phyloP scores from a whole-genome alignment of 495 filamentous ascomycete genomes.

The Friedmanniomyces endolithicus region DNA sequence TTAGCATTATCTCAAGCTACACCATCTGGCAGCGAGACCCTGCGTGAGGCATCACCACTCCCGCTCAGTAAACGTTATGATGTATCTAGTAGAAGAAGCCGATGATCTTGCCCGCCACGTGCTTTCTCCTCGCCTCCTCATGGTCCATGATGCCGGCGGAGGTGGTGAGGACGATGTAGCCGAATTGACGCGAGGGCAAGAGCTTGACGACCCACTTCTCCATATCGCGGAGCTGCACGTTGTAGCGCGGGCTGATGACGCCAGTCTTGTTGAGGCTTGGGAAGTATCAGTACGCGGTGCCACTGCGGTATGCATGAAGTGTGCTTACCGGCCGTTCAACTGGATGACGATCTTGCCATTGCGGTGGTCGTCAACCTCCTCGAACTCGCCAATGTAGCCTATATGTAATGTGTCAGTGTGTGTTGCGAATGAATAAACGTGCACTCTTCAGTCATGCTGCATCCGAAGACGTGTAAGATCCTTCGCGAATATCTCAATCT shows the following conservation, averaged over 20 bases:
- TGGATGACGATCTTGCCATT: slow-evolving; percentile 97
- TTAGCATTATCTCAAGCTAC: neutral
- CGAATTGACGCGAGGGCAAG: slow-evolving; percentile 97
- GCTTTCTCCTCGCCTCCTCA: slow-evolving; percentile 96
- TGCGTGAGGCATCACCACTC: neutral
- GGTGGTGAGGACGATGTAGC: slow-evolving; percentile 96
- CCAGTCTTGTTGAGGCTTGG: slow-evolving; percentile 90
- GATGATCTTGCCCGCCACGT: slow-evolving; percentile 90
- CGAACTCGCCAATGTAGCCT: slow-evolving; percentile 99
- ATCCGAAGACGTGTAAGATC: slow-evolving; percentile 93
- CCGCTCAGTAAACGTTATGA: neutral
- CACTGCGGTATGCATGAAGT: neutral
- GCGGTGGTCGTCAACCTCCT: slow-evolving; percentile 98
- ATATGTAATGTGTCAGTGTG: slow-evolving; percentile 40
- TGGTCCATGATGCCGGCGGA: slow-evolving; percentile 99
- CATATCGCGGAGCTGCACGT: slow-evolving; percentile 89
- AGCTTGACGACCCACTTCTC: slow-evolving; percentile 99
- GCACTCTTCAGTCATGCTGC: slow-evolving; percentile 48
- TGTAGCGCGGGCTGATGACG: slow-evolving; percentile 97
- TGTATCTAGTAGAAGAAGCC: slow-evolving; percentile 75
- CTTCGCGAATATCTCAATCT: slow-evolving; percentile 59
- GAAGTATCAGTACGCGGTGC: slow-evolving; percentile 4
- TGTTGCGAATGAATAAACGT: slow-evolving; percentile 92
- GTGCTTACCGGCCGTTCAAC: slow-evolving; percentile 60
- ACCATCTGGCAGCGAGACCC: neutral